Base-by-base conservation (phyloP, 2,329 filamentous ascomycete genomes). In the Tolypocladium ovalisporum region DNA sequence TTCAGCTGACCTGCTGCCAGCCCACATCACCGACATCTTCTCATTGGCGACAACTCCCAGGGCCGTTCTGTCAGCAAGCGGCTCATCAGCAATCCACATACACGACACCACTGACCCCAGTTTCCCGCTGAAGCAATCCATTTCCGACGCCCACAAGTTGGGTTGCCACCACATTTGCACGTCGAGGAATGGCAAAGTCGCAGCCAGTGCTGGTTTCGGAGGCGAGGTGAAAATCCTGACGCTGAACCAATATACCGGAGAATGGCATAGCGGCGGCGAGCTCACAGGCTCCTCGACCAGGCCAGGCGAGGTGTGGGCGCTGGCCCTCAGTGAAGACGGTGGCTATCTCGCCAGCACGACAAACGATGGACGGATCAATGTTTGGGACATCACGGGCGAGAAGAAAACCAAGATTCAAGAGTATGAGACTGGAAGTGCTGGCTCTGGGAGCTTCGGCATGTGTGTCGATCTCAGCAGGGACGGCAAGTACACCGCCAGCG, bases 161-260 rank as follows among this genome's bases (percentile, higher is more conserved):
- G 94, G 94, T 63, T 94, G 90, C 68, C 94, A 99, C 74, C 94
- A 99, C 73, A 76, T 97, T 54, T 86, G 84, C 61, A 86, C 87
- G 17, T 80, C 69, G 76, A 85, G 71, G 44, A 80, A 88, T 63
- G 91, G 90, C 49, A 83, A 79, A 56, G 79, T 85, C 56, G 89
- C 89, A 19, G 90, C 89, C 4, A 95, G 87, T 59, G 89, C 87
- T 17, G 95, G 94, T 0, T 99, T 99, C 67, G 90, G 85, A 22
- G 93, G 95, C 44, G 89, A 94, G 63, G 79, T 95, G 56, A 93
- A 89, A 72, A 77, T 96, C 64, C 99, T 94, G 94, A 75, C 75
- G 40, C 76, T 83, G 58, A 73, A 79, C 59, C 77, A 81, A 29
- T 83, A 81, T 64, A 68, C 79, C 66, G 70, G 81, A 71, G 76